Base-by-base conservation (phyloP, 768 basidiomycete species). In the Collybia sordida region DNA sequence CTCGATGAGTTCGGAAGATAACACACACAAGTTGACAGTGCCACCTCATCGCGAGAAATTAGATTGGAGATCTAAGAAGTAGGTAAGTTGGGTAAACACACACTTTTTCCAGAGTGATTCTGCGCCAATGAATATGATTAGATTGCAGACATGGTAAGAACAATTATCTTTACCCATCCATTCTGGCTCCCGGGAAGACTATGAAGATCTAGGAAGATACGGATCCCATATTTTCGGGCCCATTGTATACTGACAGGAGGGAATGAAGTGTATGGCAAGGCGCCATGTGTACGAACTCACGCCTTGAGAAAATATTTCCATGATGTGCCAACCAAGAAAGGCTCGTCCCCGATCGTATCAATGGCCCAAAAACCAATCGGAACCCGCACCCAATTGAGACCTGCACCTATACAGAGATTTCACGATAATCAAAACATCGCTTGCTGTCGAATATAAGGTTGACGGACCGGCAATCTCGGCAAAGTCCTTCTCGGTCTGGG, bases 161-260 rank as follows among this genome's bases (percentile, higher is more conserved):
- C 14, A 14, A 12, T 31, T 31, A 7, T 31, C 11, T 18, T 24
- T 42, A 56, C 54, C 47, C 51, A 59, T 67, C 86, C 89, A 63
- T 89, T 90, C 59, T 90, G 89, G 40, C 81, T 83, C 36, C 93
- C 92, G 24, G 92, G 91, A 21, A 85, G 73, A 3, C 88, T 77
- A 64, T 91, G 89, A 27, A 92, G 67, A 69, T 95, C 93, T 11
- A 95, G 71, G 59, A 82, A 82, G 47, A 95, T 82, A 23, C 93
- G 78, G n/a, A 95, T 57, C 1, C 93, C 93, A 63, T 95, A 95
- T 67, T 97, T 95, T 43, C 93, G 76, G 12, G 84, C 85, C 93
- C 93, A 97, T 2, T 73, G 76, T 34, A 95, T 70, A 21, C 87
- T 77, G 37, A 82, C 24, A 82, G 17, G 66, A 90, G 82, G 68